These are phyloP conservation scores for Selaginella moellendorffii DNA, from an alignment of 75 land plant species.

Conservation along the genomic window DNA sequence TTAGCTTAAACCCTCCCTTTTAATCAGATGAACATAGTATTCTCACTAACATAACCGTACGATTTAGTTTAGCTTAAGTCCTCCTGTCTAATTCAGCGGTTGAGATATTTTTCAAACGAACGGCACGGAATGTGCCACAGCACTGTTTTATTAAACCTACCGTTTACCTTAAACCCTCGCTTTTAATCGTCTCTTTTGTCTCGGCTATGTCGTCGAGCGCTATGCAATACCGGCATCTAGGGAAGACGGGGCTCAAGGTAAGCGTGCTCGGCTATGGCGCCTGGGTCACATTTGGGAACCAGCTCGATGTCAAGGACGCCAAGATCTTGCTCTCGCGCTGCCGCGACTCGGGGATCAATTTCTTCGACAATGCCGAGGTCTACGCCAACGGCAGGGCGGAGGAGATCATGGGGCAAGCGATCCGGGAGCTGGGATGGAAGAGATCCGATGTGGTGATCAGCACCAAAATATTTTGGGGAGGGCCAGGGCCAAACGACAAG, in stretches of 20 bases:
- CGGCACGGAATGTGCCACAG: too few species aligned
- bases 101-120: too few species aligned
- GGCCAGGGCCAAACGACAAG: constrained; percentile 86
- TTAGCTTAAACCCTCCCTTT: too few species aligned
- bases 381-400: constrained; percentile 97
- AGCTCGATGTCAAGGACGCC: constrained; percentile 93
- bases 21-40: too few species aligned
- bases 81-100: too few species aligned
- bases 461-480: constrained; percentile 96
- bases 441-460: constrained; percentile 89
- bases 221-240: constrained; percentile 95
- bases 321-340: constrained; percentile 72
- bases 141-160: too few species aligned
- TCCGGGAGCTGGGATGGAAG: constrained; percentile 89
- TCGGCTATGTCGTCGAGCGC: background rate
- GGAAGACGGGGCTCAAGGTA: constrained; percentile 82
- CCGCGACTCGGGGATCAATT: constrained; percentile 92
- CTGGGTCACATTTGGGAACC: constrained; percentile 97
- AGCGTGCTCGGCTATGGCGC: constrained; percentile 84
- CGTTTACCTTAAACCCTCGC: too few species aligned
- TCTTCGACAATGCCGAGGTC: constrained; percentile 99
- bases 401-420: constrained; percentile 95
- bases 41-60: too few species aligned
- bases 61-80: too few species aligned
- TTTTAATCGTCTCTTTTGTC: too few species aligned